Base-by-base conservation (phyloP, 2,329 filamentous ascomycete genomes). In the Monosporascus sp. region DNA sequence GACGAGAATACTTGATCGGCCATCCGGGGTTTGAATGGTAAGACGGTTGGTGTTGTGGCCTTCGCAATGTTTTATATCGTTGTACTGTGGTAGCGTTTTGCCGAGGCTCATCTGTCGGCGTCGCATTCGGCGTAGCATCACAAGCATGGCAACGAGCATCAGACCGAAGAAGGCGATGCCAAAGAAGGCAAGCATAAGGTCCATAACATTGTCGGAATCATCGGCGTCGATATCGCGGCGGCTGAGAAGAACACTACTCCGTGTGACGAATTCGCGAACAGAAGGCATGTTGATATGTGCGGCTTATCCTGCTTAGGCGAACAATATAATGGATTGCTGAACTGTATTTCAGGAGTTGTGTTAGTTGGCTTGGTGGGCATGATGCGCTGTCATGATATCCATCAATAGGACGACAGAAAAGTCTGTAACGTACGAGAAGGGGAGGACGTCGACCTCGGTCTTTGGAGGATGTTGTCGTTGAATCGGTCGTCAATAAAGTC, bases 111-210 rank as follows among this genome's bases (percentile, higher is more conserved):
- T 66, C 62, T 75, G 75, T 65, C 79, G 72, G 49, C 72, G 72
- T 62, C 73, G 73, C 57, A 83, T 79, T 64, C 86, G 84, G 68
- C 89, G 88, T 60, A 97, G 75, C 66, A 90, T 71, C 59, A 93
- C 75, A 49, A 97, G 83, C 27, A 80, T 74, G 53, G 82, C 84
- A 50, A 87, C 76, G 53, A 91, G 77, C 47, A 85, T 67, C 31
- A 96, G 77, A 55, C 81, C 84, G 62, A 93, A 71, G 62, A 95
- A 82, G 62, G 93, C 75, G 46, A 99, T 78, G 57, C 86, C 85
- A 61, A 97, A 78, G 51, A 97, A 81, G 54, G 83, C 81, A 62
- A 96, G 88, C 68, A 96, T 76, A 44, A 96, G 82, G 66, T 90
- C 85, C 69, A 92, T 78, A 74, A 88, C 84, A 56, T 77, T 82